Evolutionary conservation across 192 early-diverging fungal species (phyloP).

Genomic region (Coemansia sp.): DNA sequence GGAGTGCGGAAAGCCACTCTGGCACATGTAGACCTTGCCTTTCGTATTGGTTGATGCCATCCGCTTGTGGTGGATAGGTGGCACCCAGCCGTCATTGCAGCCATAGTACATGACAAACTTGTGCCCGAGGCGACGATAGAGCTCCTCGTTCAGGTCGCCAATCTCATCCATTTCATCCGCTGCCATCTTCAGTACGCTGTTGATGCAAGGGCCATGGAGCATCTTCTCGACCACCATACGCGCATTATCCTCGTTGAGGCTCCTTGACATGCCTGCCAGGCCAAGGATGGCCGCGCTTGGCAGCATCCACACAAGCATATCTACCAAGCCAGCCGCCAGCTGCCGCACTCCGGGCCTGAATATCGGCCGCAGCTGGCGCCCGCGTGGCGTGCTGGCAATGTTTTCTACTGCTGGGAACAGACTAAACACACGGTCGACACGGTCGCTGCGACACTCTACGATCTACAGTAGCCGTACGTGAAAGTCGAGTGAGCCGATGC

Average conservation of each 20-base stretch:
- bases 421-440: slow-evolving; percentile 62
- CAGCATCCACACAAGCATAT: slow-evolving; percentile 38
- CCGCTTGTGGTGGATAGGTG: slow-evolving; percentile 62
- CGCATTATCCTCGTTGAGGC: slow-evolving; percentile 47
- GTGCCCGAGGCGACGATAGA: slow-evolving; percentile 56
- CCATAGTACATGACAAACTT: slow-evolving; percentile 82
- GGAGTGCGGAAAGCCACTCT: slow-evolving; percentile 73
- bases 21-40: slow-evolving; percentile 65
- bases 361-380: slow-evolving; percentile 54
- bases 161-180: slow-evolving; percentile 73
- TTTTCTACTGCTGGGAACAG: slow-evolving; percentile 81
- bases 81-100: slow-evolving; percentile 74
- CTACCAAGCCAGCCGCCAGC: slow-evolving; percentile 26
- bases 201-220: slow-evolving; percentile 60
- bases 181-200: slow-evolving; percentile 70
- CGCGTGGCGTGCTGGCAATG: slow-evolving; percentile 76
- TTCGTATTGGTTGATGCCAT: slow-evolving; percentile 66
- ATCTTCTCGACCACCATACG: slow-evolving; percentile 64
- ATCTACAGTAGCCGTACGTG: slow-evolving; percentile 20
- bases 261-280: slow-evolving; percentile 16
- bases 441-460: slow-evolving; percentile 59
- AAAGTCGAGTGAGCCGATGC: slow-evolving; percentile 14
- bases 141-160: slow-evolving; percentile 61
- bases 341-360: slow-evolving; percentile 35
- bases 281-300: slow-evolving; percentile 19